phyloP scores from a whole-genome alignment of 352 stramenopile species.

The Halophytophthora batemanensis region DNA sequence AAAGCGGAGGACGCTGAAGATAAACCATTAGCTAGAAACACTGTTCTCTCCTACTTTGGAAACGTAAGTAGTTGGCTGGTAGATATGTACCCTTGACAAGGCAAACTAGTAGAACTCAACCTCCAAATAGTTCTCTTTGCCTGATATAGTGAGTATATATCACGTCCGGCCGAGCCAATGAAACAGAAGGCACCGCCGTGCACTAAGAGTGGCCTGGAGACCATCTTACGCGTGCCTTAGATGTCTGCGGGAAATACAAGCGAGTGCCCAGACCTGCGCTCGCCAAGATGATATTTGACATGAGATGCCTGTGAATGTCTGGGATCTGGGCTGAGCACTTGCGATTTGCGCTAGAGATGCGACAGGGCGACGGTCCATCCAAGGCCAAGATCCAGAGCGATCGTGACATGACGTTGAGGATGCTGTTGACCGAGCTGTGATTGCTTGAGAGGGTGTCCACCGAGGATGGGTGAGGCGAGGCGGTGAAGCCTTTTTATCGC shows the following conservation, averaged over 20 bases:
- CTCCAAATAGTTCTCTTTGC: constrained; percentile 4
- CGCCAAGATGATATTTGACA: constrained; percentile 11
- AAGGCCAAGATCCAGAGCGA: too few relatives aligned
- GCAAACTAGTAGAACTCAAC: not conserved
- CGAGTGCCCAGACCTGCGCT: constrained; percentile 8
- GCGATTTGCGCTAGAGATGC: constrained; percentile 13
- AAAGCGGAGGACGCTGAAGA: not conserved
- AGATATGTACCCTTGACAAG: constrained; percentile 2
- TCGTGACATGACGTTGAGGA: too few relatives aligned
- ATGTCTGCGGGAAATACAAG: constrained; percentile 1
- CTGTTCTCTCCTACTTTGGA: constrained; percentile 10
- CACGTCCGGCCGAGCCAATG: not conserved
- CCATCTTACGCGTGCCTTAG: constrained; percentile 5
- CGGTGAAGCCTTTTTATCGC: not conserved
- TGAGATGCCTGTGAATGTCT: constrained; percentile 11
- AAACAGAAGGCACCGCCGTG: constrained; percentile 4
- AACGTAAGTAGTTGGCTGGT: constrained; percentile 12
- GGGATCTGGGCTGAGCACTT: constrained; percentile 11
- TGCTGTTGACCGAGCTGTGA: too few relatives aligned
- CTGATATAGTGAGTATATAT: not conserved
- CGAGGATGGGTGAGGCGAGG: too few relatives aligned
- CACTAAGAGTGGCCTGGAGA: constrained; percentile 3
- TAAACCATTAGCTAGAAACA: constrained; percentile 3
- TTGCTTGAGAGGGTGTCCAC: too few relatives aligned
- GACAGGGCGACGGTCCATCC: constrained; percentile 1